Conservation (phyloP, 768 basidiomycete genomes). For the Suillus ampliporus region DNA sequence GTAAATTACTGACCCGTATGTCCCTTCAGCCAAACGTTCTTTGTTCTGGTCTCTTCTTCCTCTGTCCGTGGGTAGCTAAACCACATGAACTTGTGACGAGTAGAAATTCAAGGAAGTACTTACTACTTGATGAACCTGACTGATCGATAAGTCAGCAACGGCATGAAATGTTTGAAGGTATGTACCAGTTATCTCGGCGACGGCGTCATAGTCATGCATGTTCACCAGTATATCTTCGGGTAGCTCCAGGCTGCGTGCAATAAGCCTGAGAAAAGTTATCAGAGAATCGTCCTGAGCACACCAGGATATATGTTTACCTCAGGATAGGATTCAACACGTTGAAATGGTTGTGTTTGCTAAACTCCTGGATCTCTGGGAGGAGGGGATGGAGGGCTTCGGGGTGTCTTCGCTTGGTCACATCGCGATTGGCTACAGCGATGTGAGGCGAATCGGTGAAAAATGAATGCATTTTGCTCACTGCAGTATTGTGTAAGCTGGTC, state of each 20-base stretch:
- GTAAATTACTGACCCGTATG: slow-evolving; percentile 50
- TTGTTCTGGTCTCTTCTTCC: slow-evolving; percentile 55
- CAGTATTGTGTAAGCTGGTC: slow-evolving; percentile 71
- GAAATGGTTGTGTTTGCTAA: slow-evolving; percentile 55
- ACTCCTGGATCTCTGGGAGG: slow-evolving; percentile 56
- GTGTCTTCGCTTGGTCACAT: slow-evolving; percentile 52
- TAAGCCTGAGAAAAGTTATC: slow-evolving; percentile 38
- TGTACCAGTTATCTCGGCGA: slow-evolving; percentile 49
- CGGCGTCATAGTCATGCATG: slow-evolving; percentile 48
- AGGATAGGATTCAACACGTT: slow-evolving; percentile 56
- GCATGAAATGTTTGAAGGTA: not conserved
- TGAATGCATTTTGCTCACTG: slow-evolving; percentile 41
- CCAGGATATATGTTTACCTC: slow-evolving; percentile 33
- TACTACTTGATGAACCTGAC: slow-evolving; percentile 74
- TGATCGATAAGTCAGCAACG: slow-evolving; percentile 24
- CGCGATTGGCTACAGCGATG: slow-evolving; percentile 50
- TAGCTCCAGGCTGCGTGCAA: slow-evolving; percentile 57
- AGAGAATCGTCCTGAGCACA: not conserved
- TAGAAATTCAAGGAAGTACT: slow-evolving; percentile 20
- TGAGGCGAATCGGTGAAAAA: not conserved
- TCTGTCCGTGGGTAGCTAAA: slow-evolving; percentile 53
- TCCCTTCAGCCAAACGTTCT: slow-evolving; percentile 66
- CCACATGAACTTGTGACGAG: not conserved
- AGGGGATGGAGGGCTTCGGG: slow-evolving; percentile 56
- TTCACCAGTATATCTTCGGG: slow-evolving; percentile 57